A percentile compares a stretch with the other conserved stretches of the same genome.
Evolutionary conservation across 768 basidiomycete genomes (phyloP).

Genomic region (Lenzites betulinus): DNA sequence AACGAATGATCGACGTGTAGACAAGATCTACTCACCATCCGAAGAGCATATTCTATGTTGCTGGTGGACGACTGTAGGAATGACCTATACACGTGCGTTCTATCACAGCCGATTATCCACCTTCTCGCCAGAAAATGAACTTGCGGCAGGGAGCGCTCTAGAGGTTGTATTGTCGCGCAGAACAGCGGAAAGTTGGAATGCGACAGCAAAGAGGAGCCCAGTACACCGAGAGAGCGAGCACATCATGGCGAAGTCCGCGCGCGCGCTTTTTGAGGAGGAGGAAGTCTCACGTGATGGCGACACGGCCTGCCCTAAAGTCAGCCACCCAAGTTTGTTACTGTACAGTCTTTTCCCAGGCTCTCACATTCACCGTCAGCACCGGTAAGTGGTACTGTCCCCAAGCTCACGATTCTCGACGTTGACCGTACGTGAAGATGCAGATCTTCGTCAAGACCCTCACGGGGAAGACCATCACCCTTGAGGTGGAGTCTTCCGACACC

Average conservation of each 20-base stretch:
- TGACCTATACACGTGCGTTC: no score
- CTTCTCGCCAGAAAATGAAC: no score
- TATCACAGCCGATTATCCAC: no score
- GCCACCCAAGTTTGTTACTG: conserved; percentile 29
- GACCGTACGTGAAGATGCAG: conserved; percentile 38
- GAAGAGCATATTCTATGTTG: no score
- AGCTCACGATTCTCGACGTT: conserved; percentile 22
- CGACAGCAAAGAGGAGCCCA: no score
- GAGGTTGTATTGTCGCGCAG: no score
- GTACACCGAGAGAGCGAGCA: not conserved
- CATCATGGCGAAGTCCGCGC: not conserved
- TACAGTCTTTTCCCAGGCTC: conserved; percentile 35
- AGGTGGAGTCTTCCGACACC: conserved; percentile 96
- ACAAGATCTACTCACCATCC: not conserved
- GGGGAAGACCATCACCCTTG: conserved; percentile 97
- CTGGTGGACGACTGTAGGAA: no score
- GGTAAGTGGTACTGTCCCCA: conserved; percentile 25
- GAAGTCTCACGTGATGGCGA: conserved; percentile 5
- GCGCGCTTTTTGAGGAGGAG: not conserved
- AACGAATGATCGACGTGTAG: not conserved
- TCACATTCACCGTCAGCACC: conserved; percentile 23
- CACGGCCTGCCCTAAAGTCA: conserved; percentile 30
- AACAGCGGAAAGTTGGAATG: no score
- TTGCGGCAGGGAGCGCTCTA: no score
- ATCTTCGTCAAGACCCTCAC: conserved; percentile 91